Conservation (phyloP, 164 flowering plant species). For the Akebia trifoliata region DNA sequence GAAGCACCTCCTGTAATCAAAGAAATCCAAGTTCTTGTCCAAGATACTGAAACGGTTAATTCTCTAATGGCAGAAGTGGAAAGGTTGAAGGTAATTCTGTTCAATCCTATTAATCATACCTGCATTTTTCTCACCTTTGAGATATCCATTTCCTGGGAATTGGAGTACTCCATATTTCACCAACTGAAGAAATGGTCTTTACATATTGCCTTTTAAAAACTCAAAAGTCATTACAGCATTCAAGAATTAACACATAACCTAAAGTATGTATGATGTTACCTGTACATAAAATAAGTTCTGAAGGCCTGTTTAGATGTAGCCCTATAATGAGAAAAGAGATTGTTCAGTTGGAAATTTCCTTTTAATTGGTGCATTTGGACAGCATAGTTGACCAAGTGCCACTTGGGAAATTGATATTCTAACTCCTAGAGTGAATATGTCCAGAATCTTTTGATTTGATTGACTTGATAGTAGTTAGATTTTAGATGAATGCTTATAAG, state of each 20-base stretch:
- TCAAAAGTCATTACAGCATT: no score
- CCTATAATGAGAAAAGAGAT: no score
- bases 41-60: slow-evolving; percentile 49
- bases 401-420: background rate
- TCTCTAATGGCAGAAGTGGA: slow-evolving; percentile 51
- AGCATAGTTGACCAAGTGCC: background rate
- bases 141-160: background rate
- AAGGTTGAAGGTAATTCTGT: slow-evolving; percentile 55
- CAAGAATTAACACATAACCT: no score
- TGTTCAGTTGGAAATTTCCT: background rate
- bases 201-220: background rate
- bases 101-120: background rate
- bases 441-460: background rate
- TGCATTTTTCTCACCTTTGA: background rate
- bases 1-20: slow-evolving; percentile 40
- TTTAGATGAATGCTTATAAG: no score
- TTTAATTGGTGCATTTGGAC: background rate
- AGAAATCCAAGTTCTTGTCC: slow-evolving; percentile 38
- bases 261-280: no score
- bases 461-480: background rate
- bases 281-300: no score
- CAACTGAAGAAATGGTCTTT: background rate
- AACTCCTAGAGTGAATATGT: background rate
- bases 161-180: background rate
- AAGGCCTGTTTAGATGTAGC: no score